Conservation (phyloP, 768 basidiomycete genomes). For the Boletus rubescentipes region DNA sequence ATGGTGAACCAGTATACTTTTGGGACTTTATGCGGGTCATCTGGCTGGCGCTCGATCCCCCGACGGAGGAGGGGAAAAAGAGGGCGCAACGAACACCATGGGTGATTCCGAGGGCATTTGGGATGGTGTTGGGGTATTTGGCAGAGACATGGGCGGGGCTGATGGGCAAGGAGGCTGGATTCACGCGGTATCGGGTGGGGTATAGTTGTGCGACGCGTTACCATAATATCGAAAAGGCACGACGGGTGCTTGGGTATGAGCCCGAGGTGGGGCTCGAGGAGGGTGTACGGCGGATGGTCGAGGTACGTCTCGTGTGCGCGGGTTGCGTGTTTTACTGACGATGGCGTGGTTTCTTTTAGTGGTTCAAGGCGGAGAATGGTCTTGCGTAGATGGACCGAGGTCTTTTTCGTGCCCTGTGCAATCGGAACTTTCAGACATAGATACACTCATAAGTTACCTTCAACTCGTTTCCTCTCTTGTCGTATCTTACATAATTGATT, state of each 20-base stretch:
- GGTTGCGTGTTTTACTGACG: not conserved
- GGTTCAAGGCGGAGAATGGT: conserved; percentile 32
- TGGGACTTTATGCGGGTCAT: conserved; percentile 88
- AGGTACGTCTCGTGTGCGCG: conserved; percentile 45
- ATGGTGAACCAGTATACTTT: conserved; percentile 94
- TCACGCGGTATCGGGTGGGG: conserved; percentile 82
- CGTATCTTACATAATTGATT: too few relatives aligned
- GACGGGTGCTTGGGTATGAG: conserved; percentile 90
- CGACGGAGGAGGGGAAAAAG: conserved; percentile 44
- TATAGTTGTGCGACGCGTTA: conserved; percentile 79
- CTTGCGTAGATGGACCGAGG: conserved; percentile 22
- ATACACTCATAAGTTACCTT: too few relatives aligned
- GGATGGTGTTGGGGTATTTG: conserved; percentile 65
- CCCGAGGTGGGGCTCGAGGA: conserved; percentile 88
- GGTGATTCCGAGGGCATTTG: conserved; percentile 61
- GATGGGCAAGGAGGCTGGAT: conserved; percentile 75
- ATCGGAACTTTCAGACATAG: not conserved
- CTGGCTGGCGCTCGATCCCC: conserved; percentile 68
- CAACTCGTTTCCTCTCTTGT: too few relatives aligned
- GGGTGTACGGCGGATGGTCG: conserved; percentile 75
- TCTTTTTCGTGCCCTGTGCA: not conserved
- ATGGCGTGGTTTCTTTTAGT: conserved; percentile 11
- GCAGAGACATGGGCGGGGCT: conserved; percentile 76
- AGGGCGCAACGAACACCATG: conserved; percentile 37
- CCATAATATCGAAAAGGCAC: conserved; percentile 93